Percentiles rank a stretch among this genome's conserved stretches.
These are phyloP conservation scores for Triticum turgidum DNA, from an alignment of 176 grass and related monocot genomes.

Conservation along the genomic window DNA sequence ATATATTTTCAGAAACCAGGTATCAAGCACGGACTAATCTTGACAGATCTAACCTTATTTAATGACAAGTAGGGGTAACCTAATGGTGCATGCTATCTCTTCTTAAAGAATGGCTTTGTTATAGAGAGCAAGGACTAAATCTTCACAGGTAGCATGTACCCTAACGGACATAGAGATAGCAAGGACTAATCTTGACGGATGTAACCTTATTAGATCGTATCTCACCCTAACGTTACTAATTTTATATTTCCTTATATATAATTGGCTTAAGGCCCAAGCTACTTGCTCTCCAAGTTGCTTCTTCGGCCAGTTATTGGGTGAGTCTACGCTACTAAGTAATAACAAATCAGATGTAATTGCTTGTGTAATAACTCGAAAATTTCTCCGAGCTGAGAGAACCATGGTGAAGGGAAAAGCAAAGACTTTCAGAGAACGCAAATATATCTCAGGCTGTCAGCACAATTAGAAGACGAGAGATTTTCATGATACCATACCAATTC, in stretches of 20 bases:
- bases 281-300: background rate
- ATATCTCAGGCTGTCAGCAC: background rate
- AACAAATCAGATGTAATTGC: constrained; percentile 11
- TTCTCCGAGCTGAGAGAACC: background rate
- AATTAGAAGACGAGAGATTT: constrained; percentile 20
- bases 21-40: background rate
- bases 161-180: too few relatives aligned
- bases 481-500: constrained; percentile 59
- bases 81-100: background rate
- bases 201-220: background rate
- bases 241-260: background rate
- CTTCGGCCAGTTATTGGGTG: background rate
- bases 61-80: background rate
- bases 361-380: background rate
- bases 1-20: too few relatives aligned
- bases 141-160: too few relatives aligned
- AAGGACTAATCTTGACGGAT: background rate
- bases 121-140: too few relatives aligned
- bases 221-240: background rate
- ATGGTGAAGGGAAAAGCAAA: background rate
- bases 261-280: background rate
- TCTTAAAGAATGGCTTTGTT: background rate
- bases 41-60: background rate
- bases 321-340: background rate
- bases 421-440: constrained; percentile 19